Percentiles rank a stretch among this genome's conserved stretches.
Evolutionary conservation across 495 filamentous ascomycete genomes (phyloP).

Genomic region (Penicillium verhagenii): DNA sequence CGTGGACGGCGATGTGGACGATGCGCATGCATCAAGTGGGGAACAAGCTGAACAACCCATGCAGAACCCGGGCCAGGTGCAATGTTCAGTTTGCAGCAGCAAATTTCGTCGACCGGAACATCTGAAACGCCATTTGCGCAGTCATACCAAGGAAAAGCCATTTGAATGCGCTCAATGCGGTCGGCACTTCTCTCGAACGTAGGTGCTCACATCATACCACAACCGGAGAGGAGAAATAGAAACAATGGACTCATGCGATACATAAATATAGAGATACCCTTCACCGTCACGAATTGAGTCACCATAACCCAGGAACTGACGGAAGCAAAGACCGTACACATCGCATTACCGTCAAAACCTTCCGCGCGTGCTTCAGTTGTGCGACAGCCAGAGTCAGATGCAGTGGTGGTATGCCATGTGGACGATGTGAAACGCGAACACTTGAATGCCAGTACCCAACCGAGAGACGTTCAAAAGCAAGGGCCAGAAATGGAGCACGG

Average conservation of each 20-base stretch:
- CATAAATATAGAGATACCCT: conserved; percentile 48
- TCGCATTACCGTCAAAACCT: conserved; percentile 47
- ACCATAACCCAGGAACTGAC: conserved; percentile 41
- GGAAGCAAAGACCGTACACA: conserved; percentile 41
- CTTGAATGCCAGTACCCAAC: conserved; percentile 54
- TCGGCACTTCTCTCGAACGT: conserved; percentile 64
- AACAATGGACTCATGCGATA: background rate
- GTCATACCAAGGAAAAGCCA: conserved; percentile 68
- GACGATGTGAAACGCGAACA: conserved; percentile 50
- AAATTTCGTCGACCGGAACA: conserved; percentile 69
- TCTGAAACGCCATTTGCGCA: conserved; percentile 68
- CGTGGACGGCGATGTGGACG: conserved; percentile 9
- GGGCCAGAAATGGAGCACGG: conserved; percentile 18
- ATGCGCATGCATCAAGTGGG: conserved; percentile 10
- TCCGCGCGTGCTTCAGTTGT: conserved; percentile 55
- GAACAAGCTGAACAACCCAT: conserved; percentile 21
- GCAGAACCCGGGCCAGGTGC: conserved; percentile 22
- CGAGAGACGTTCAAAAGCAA: conserved; percentile 41
- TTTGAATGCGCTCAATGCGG: conserved; percentile 67
- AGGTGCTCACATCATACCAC: conserved; percentile 13
- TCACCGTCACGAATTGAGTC: conserved; percentile 54
- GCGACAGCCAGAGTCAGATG: conserved; percentile 56
- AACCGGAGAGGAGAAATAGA: background rate
- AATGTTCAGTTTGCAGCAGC: conserved; percentile 52
- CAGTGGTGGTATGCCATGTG: conserved; percentile 52